Evolutionary conservation across 805 yeast species (phyloP).

Genomic region (Teunomyces barrocoloradensis): DNA sequence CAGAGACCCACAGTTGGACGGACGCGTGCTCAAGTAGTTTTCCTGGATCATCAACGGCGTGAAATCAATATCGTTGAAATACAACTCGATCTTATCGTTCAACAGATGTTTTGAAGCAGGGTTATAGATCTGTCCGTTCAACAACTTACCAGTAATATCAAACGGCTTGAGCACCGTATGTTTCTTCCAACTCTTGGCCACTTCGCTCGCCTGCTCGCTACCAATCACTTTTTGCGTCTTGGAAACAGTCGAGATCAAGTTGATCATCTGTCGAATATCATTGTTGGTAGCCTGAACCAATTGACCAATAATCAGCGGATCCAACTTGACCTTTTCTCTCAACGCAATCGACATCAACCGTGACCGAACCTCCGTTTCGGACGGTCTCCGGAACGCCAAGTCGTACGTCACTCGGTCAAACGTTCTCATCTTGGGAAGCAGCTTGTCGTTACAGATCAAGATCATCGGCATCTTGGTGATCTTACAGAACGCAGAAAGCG

Average conservation of each 20-base stretch:
- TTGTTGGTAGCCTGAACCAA: conserved; percentile 81
- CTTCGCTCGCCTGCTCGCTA: conserved; percentile 57
- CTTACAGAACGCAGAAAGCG: conserved; percentile 80
- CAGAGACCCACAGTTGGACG: conserved; percentile 39
- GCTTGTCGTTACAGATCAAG: conserved; percentile 88
- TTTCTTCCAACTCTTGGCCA: conserved; percentile 78
- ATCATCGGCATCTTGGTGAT: conserved; percentile 88
- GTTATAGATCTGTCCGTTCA: conserved; percentile 58
- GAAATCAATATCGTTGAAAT: conserved; percentile 92
- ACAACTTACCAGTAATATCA: conserved; percentile 72
- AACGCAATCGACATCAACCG: conserved; percentile 88
- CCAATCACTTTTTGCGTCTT: conserved; percentile 65
- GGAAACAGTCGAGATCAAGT: conserved; percentile 80
- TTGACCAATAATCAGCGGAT: conserved; percentile 77
- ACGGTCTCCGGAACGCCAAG: conserved; percentile 85
- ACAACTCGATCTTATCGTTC: conserved; percentile 81
- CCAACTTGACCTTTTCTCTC: conserved; percentile 77
- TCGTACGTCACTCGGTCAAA: conserved; percentile 82
- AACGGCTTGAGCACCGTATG: conserved; percentile 89
- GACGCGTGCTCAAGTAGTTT: conserved; percentile 72
- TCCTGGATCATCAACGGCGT: conserved; percentile 96
- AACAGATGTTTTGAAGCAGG: conserved; percentile 52
- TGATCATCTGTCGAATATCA: conserved; percentile 93
- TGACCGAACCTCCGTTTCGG: conserved; percentile 74
- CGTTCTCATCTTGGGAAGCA: conserved; percentile 93